Evolutionary conservation across 192 early-diverging fungal genomes (phyloP), one percentile per base, ranked within the genome.

Genomic region (Coemansia asiatica): DNA sequence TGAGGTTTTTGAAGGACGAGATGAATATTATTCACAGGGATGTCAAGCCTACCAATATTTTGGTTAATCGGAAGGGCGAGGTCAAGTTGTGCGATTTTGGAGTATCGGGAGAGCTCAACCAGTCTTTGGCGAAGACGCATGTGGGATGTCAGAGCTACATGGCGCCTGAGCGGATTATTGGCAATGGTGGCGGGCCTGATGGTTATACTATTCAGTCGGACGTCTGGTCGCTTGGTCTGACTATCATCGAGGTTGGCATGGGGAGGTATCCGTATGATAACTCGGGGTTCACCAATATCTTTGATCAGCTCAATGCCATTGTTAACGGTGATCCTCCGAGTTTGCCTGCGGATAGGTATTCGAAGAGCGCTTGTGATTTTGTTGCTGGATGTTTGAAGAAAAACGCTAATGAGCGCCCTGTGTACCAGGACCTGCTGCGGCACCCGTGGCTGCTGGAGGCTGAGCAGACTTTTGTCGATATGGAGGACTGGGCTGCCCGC

Each of bases 81-180:
- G 90, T 98, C 35, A 98, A 97, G 79, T 80, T 98, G 28, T 94
- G 92, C 80, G 96, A 98, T 74, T 98, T 98, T 85, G 96, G 96
- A 54, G 95, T 98, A 0, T 93, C 92, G 18, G 94, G 94, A 28
- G 89, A 97, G 72, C 80, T 95, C 25, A 86, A 86, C 36, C 88
- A 92, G 69, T 96, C 93, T 13, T 76, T 93, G 72, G 96, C 95
- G 38, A 94, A 92, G 74, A 98, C 94, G 2, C 90, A 95, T 68
- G 90, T 95, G 44, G 96, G 95, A 15, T 95, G 92, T 63, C 92
- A 96, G 75, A 91, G 89, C 71, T 96, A 96, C 68, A 95, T 98
- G 94, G 92, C 94, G 86, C 95, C 95, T 21, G 95, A 98, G 71
- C 91, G 95, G 22, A 95, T 98, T 61, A 82, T 83, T 15, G 80